Percentiles rank a stretch among this genome's conserved stretches.
phyloP scores from a whole-genome alignment of 2,329 filamentous ascomycete species.

The Botrytis aclada region DNA sequence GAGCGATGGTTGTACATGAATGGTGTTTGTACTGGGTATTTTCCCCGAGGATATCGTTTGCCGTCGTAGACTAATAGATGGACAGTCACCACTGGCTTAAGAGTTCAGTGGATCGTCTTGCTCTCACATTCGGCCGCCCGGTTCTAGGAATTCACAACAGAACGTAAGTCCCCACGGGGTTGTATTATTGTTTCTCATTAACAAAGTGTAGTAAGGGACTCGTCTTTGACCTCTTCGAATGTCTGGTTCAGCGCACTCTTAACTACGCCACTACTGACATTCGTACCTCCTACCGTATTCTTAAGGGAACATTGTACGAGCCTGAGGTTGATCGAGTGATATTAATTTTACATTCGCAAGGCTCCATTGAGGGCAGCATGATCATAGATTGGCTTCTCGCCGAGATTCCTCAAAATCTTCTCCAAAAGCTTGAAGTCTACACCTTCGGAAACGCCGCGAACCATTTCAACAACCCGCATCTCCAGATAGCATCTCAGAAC shows the following conservation, averaged over 20 bases:
- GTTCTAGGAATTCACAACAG: conserved; percentile 73
- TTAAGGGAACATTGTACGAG: conserved; percentile 63
- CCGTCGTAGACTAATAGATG: conserved; percentile 10
- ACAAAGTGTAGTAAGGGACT: conserved; percentile 50
- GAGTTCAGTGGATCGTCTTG: conserved; percentile 67
- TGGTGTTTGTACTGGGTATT: conserved; percentile 62
- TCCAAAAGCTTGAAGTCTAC: conserved; percentile 69
- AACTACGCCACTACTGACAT: conserved; percentile 68
- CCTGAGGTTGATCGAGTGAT: conserved; percentile 64
- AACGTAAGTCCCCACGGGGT: conserved; percentile 45
- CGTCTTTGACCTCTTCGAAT: conserved; percentile 74
- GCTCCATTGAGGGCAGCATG: conserved; percentile 69
- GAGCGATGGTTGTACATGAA: conserved; percentile 83
- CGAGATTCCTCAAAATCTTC: conserved; percentile 63
- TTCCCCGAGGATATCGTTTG: conserved; percentile 22
- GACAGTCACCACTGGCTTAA: conserved; percentile 62
- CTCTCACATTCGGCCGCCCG: conserved; percentile 68
- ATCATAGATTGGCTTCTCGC: conserved; percentile 75
- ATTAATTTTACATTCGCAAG: conserved; percentile 74
- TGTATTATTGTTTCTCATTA: not conserved
- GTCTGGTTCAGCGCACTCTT: conserved; percentile 72
- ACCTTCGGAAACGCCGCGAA: conserved; percentile 78
- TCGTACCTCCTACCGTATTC: conserved; percentile 55
- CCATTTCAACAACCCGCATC: conserved; percentile 75
- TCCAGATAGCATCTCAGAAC: conserved; percentile 47